phyloP scores from a whole-genome alignment of 2,329 filamentous ascomycete genomes.

The Orbilia ellipsospora region DNA sequence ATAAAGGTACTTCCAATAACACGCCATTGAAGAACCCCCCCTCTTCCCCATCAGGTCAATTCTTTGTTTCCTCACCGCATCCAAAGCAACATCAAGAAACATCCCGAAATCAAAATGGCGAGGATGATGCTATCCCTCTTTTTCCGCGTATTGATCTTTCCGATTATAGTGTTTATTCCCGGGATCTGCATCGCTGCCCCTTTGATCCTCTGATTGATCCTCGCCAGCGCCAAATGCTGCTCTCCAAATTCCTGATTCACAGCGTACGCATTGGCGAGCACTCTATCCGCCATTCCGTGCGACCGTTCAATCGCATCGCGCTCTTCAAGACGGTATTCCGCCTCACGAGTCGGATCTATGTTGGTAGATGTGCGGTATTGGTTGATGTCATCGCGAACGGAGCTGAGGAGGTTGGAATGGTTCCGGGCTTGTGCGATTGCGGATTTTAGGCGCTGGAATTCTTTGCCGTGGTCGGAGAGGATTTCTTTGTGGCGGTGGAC shows the following conservation, averaged over 20 bases:
- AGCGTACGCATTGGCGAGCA: conserved; percentile 94
- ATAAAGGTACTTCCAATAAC: too few relatives aligned
- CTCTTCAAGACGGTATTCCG: conserved; percentile 97
- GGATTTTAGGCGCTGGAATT: conserved; percentile 78
- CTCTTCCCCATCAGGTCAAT: conserved; percentile 6
- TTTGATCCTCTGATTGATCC: conserved; percentile 90
- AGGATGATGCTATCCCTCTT: conserved; percentile 94
- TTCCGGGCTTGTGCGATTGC: conserved; percentile 82
- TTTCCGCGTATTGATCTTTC: conserved; percentile 93
- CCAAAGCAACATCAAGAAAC: conserved; percentile 86
- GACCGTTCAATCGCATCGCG: conserved; percentile 85
- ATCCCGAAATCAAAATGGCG: conserved; percentile 89
- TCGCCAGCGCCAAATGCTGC: conserved; percentile 87
- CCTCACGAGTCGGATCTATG: conserved; percentile 68
- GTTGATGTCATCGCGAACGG: conserved; percentile 90
- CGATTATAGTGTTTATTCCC: conserved; percentile 90
- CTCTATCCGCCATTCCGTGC: conserved; percentile 86
- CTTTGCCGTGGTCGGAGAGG: conserved; percentile 84
- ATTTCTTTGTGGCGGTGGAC: conserved; percentile 90
- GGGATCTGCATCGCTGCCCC: conserved; percentile 90
- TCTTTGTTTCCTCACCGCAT: conserved; percentile 70
- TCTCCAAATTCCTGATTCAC: conserved; percentile 90
- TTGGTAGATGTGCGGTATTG: conserved; percentile 74
- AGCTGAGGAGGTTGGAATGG: conserved; percentile 87
- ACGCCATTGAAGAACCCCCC: too few relatives aligned